Base-by-base conservation (phyloP, 164 flowering plant genomes). In the Saururus chinensis region DNA sequence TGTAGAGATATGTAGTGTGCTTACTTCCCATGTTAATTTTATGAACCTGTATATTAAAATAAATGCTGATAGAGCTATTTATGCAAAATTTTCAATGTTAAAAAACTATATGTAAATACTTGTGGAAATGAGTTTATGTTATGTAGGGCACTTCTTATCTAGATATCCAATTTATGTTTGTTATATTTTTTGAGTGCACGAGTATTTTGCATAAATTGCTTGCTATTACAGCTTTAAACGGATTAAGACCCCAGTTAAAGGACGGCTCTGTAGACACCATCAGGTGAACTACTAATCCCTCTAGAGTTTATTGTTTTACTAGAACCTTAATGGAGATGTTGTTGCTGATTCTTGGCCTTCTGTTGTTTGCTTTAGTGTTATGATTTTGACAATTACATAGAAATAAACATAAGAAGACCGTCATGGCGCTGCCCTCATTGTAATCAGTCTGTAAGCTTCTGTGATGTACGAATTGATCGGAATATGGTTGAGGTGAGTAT, bases 381-480 rank as follows among this genome's bases (percentile, higher is more conserved):
- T 73, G 97, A 91, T 75, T 82, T 76, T 64, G 72, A 68, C 40
- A 91, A 83, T 71, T 91, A 74, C 65, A 57, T 91, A 63, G 77
- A 73, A 23, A 86, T 91, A 57, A 91, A 88, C 69, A 69, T 77
- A 58, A 83, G 88, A 68, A 77, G 80, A 54, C 97, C 95, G 51
- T 79, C 80, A 14, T 91, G 97, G 97, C 89, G 97, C 68, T 91
- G 97, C 75, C 96, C 97, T 42, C 87, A 84, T 65, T 91, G 97
- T 68, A 85, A 85, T 73, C 96, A 83, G 69, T 70, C 67, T 59
- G 78, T 82, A 65, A 74, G 86, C 77, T 85, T 63, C 71, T 63
- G 68, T 53, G 93, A 85, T 68, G 61, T 91, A 35, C 81, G 91
- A 57, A 62, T 86, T 30, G 97, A 91, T 76, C 86, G 75, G 64